Evolutionary conservation across 1,284 basidiomycete species (phyloP).

Genomic region (Heterobasidion occidentale): DNA sequence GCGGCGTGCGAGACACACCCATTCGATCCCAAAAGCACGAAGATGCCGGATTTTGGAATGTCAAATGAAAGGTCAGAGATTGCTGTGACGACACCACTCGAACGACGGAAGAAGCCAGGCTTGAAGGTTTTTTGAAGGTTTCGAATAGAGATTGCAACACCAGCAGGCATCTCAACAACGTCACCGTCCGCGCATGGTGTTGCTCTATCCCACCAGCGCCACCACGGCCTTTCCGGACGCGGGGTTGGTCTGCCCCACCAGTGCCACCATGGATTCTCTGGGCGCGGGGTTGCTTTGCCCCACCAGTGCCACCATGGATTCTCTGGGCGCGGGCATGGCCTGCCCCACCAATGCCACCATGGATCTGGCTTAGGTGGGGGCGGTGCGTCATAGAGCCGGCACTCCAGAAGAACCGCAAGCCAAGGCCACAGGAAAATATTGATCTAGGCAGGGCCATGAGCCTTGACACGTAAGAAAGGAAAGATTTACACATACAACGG

Average conservation of each 20-base stretch:
- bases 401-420: constrained; percentile 52
- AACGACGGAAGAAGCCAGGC: constrained; percentile 30
- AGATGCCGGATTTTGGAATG: constrained; percentile 64
- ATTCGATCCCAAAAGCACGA: constrained; percentile 68
- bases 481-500: constrained; percentile 37
- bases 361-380: constrained; percentile 5
- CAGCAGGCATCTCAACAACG: constrained; percentile 24
- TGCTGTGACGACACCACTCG: constrained; percentile 43
- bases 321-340: no score
- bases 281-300: constrained; percentile 21
- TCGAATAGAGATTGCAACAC: constrained; percentile 50
- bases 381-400: constrained; percentile 51
- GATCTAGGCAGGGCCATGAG: constrained; percentile 31
- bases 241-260: constrained; percentile 22
- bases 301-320: constrained; percentile 21
- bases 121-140: constrained; percentile 53
- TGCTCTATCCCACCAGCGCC: constrained; percentile 16
- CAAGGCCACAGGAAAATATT: constrained; percentile 66
- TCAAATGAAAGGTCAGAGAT: constrained; percentile 57
- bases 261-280: constrained; percentile 19
- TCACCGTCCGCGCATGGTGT: constrained; percentile 12
- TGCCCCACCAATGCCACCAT: constrained; percentile 20
- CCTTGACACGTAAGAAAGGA: background rate
- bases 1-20: constrained; percentile 33
- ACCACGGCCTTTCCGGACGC: constrained; percentile 20